Evolutionary conservation across 306 rosid species (phyloP), one percentile per base, ranked within the genome.

Genomic region (Betula pendula): DNA sequence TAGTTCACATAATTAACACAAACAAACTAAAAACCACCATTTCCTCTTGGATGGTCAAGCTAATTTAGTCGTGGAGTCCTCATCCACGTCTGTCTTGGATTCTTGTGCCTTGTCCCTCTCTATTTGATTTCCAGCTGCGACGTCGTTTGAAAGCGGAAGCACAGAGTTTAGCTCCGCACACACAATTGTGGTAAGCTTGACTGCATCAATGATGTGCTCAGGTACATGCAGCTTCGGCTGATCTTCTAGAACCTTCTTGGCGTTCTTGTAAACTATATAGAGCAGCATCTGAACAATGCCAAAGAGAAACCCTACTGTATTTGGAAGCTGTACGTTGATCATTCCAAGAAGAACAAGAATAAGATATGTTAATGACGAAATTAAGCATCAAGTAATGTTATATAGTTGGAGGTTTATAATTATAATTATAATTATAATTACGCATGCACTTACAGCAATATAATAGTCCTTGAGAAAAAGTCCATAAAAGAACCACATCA

Each of bases 401-500:
- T n/a, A n/a, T n/a, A n/a, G n/a, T 67, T 16, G 47, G 43, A 50
- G 38, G 13, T 48, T 56, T 68, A 35, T 52, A 10, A 29, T 35
- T 35, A 35, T 35, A 35, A 35, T 35, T n/a, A n/a, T n/a, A n/a
- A n/a, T n/a, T n/a, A n/a, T n/a, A n/a, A n/a, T n/a, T n/a, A n/a
- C n/a, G n/a, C n/a, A 45, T 4, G 2, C 27, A 83, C 90, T 81
- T 84, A 94, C 97, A 5, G 99, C 99, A 71, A 95, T 92, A 82
- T 90, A 88, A 68, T 87, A 86, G 85, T 95, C 99, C 77, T 76
- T 82, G 86, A 92, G 90, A 50, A 91, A 73, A 77, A 92, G 85
- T 20, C 99, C 99, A 74, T 92, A 96, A 83, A 89, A 96, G 90
- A 96, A 96, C 99, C 99, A 92, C 88, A 79, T 86, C 70, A 92